Base-by-base conservation (phyloP, 345 rosid genomes). In the Erucastrum elatum region DNA sequence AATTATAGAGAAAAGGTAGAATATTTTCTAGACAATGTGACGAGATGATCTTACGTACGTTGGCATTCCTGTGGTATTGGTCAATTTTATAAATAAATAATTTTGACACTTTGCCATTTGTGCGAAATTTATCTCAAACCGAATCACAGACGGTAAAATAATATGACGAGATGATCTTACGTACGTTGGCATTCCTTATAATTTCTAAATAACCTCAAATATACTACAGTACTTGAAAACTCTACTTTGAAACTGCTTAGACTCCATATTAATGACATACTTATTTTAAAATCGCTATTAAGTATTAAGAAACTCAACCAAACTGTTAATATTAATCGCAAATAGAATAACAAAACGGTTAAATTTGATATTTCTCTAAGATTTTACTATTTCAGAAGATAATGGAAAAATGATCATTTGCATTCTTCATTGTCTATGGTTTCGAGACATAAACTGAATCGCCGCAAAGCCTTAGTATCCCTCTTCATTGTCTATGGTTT, bases 381-480 rank as follows among this genome's bases (percentile, higher is more conserved):
- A 51, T 51, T n/a, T 49, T 51, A 51, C 56, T 51, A 51, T 51
- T 51, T 51, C 6, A 51, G 56, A 51, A n/a, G 56, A 51, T 51
- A 51, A 5, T 51, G 55, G 15, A 51, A n/a, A 51, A 51, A 51
- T 13, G 16, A 51, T 51, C 56, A 51, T 51, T 51, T 51, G 56
- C 56, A 51, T 8, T n/a, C 8, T 60, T 61, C 27, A 71, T n/a
- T 78, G 72, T 56, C 53, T 66, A 41, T 17, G 25, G 6, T 31
- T 41, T 64, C 13, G 76, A 65, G 63, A 44, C 62, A 58, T 6
- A 39, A 66, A 66, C 25, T 49, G 76, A 71, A 59, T 0, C 4
- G 17, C 29, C 13, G 41, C 44, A 33, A 56, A 21, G 5, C 73
- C 60, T 31, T 21, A 21, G 21, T 21, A 21, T 21, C 21, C 21